Percentiles rank a stretch among this genome's conserved stretches.
Conservation (phyloP, 192 early-diverging fungal genomes). For the Linderina pennispora region DNA sequence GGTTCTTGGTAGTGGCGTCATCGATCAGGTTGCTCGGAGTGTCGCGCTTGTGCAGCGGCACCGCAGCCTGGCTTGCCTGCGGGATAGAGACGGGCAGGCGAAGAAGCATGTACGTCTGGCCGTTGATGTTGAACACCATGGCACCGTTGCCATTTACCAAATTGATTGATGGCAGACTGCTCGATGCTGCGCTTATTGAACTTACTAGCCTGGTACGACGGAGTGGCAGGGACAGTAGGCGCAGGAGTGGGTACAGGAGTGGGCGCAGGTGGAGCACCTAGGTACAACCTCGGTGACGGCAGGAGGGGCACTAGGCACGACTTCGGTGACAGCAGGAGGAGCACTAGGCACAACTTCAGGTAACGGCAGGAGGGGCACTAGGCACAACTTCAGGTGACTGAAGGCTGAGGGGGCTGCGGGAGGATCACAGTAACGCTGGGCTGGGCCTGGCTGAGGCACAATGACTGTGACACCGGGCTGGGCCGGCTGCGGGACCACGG, state of each 20-base stretch:
- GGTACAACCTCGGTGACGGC: too few species aligned
- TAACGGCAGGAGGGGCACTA: too few species aligned
- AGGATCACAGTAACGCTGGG: too few species aligned
- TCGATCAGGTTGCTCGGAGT: slow-evolving; percentile 11
- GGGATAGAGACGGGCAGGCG: slow-evolving; percentile 17
- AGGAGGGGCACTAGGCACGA: too few species aligned
- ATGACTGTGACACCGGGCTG: too few species aligned
- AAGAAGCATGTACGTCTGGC: slow-evolving; percentile 20
- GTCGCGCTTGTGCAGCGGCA: slow-evolving; percentile 18
- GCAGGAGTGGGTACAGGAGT: not conserved
- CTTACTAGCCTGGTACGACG: too few species aligned
- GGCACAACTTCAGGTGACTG: too few species aligned
- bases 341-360: too few species aligned
- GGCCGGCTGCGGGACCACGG: not conserved
- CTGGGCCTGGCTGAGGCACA: too few species aligned
- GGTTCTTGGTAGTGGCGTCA: slow-evolving; percentile 26
- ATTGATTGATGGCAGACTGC: slow-evolving; percentile 4
- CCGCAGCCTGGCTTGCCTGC: slow-evolving; percentile 3
- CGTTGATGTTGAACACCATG: slow-evolving; percentile 17
- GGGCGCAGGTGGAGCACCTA: not conserved
- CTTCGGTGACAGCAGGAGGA: too few species aligned
- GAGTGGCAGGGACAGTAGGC: slow-evolving; percentile 3
- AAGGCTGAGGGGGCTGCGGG: too few species aligned
- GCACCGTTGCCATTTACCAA: slow-evolving; percentile 20
- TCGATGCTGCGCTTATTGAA: slow-evolving; percentile 21